Percentiles rank a stretch among this genome's conserved stretches.
Evolutionary conservation across 2,329 filamentous ascomycete species (phyloP).

Genomic region (Pestalotiopsis sp.): DNA sequence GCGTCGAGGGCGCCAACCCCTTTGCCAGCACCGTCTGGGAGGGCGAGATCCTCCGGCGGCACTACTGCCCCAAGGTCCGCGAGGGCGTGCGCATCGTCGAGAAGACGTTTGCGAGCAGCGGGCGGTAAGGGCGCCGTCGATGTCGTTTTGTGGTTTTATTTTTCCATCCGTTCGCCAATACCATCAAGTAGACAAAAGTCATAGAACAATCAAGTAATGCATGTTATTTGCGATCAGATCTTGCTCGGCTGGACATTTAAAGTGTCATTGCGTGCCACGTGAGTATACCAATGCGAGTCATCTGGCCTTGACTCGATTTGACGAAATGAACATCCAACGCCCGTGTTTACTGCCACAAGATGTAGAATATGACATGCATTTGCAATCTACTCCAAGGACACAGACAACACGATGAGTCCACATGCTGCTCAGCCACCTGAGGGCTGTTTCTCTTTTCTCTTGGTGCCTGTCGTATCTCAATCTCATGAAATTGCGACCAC

Average conservation of each 20-base stretch:
- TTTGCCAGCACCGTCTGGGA: conserved; percentile 94
- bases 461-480: too few relatives aligned
- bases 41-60: conserved; percentile 79
- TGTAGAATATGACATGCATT: too few relatives aligned
- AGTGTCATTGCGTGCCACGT: not conserved
- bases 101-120: conserved; percentile 55
- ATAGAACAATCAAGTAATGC: not conserved
- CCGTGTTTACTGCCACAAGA: too few relatives aligned
- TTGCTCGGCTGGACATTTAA: not conserved
- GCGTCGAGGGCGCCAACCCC: conserved; percentile 85
- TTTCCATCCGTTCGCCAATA: not conserved
- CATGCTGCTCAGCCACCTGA: too few relatives aligned
- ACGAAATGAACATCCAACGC: too few relatives aligned
- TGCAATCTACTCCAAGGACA: too few relatives aligned
- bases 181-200: not conserved
- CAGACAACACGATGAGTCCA: too few relatives aligned
- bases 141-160: not conserved
- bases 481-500: too few relatives aligned
- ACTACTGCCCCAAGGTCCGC: conserved; percentile 85
- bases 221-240: not conserved
- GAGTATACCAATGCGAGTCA: too few relatives aligned
- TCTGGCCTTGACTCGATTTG: too few relatives aligned
- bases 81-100: conserved; percentile 73
- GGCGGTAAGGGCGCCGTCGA: conserved; percentile 9
- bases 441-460: too few relatives aligned